Base-by-base conservation (phyloP, 2,329 filamentous ascomycete genomes). In the Emericellopsis cladophorae region DNA sequence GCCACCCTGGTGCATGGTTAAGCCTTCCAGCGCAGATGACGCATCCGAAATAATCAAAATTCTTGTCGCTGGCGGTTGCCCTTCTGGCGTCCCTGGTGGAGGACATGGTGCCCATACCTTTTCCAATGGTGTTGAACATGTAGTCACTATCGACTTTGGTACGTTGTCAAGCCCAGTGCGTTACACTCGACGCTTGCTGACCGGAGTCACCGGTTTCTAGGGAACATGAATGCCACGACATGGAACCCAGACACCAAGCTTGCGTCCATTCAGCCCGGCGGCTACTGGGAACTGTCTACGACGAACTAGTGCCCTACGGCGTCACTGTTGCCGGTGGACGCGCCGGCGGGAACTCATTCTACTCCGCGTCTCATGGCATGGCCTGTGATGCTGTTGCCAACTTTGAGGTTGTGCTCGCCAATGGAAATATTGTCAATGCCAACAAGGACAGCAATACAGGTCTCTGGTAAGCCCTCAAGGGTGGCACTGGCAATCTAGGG, bases 401-500 rank as follows among this genome's bases (percentile, higher is more conserved):
- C 41, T 64, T 54, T 31, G 54, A 67, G 41, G 54, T 70, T 18
- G 65, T 70, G 3, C 54, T 67, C 2, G 59, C 58, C 0, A 51
- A 57, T 41, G 65, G 67, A 5, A 37, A 45, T 5, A 56, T 69
- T 32, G 50, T 66, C 23, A 56, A 62, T 7, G 66, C 59, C 15
- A 67, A 59, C 35, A 48, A 46, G 2, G 42, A 49, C 0, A 43
- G 54, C 3, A 56, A 68, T 43, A n/a, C 50, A 0, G 65, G 68
- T 40, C 54, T 70, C 2, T 70, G 54, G 50, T 57, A 54, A 44
- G 66, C 63, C 0, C 51, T 69, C 5, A 62, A 65, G 37, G 67
- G 66, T 5, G 66, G 65, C 22, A 54, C 56, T n/a, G 61, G 55
- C 45, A 70, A 68, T 46, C 62, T 66, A 33, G 64, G 62, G n/a